Evolutionary conservation across 139 green algal species (phyloP), one percentile per base, ranked within the genome.

Genomic region (Micractinium conductrix): DNA sequence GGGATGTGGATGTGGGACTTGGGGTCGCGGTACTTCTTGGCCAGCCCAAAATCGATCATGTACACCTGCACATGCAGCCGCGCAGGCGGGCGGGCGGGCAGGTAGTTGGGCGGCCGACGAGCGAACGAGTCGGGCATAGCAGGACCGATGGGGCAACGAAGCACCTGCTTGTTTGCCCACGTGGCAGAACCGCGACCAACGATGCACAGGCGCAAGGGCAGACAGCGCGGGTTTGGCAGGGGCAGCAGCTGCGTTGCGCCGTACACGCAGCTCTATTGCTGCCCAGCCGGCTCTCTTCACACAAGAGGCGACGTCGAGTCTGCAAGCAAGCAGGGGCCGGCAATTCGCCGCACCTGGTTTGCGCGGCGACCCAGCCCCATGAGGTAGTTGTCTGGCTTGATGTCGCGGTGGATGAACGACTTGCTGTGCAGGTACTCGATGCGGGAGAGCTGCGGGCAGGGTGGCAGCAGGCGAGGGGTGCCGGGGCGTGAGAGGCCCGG

Each of bases 341-440:
- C n/a, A n/a, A n/a, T n/a, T n/a, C n/a, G 22, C n/a, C 79, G 4
- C 38, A 88, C 74, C 91, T 98, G 95, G 90, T 99, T 99, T 28
- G 97, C 97, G 40, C 96, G 95, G 86, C 98, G 98, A 40, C 95
- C 96, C 63, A 99, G 91, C 4, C 97, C 97, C 97, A 99, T 99
- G 6, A 99, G 87, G 87, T 99, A 99, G 90, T 99, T 99, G 87
- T 99, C 97, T 28, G 97, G 97, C 92, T 99, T 99, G 88, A 99
- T 99, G 87, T 98, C 94, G 4, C 97, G 93, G 91, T 99, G 97
- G 84, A 99, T 98, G 90, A 99, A 99, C 87, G 89, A 96, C 86
- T 98, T 98, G 44, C 91, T 95, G 89, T 99, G 97, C 55, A 99
- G 94, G 85, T 98, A 99, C 92, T 99, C 97, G 44, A 99, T 96